Evolutionary conservation across 2,329 filamentous ascomycete genomes (phyloP), one percentile per base, ranked within the genome.

Genomic region (Mycogone perniciosa): DNA sequence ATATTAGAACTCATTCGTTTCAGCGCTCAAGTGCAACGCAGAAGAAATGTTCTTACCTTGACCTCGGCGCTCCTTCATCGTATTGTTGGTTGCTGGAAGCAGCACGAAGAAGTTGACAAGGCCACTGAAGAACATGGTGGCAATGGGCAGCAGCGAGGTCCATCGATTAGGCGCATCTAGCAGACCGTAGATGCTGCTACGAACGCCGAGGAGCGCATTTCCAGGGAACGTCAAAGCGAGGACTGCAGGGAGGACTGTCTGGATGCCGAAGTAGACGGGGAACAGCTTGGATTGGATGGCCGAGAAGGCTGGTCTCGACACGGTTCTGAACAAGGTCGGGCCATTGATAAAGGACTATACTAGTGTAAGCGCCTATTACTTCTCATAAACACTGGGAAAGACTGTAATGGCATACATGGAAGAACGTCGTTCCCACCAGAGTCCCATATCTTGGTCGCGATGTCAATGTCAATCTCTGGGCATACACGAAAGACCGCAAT

Each of bases 191-290:
- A 84, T 48, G 44, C 81, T 70, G 43, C 70, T 69, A 51, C 73
- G 56, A 31, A 77, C 52, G 54, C 81, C 70, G 46, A 73, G 71
- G 51, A 76, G 57, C 44, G 64, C 63, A 60, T 76, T 77, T n/a
- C 80, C 83, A 5, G 90, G 90, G 64, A 89, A 92, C 4, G 92
- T 96, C 50, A 95, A 65, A 20, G 86, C 85, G 13, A 96, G 74
- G 26, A 88, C 63, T 11, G 85, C 67, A 0, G 93, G 89, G 1
- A 92, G 73, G 5, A 78, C 76, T 4, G 89, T 84, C 71, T 97
- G 92, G 51, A 97, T 73, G 42, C 81, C 76, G 67, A 97, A 97
- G 76, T 95, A 99, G 61, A 89, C 77, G 33, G 89, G 89, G 72
- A 96, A 96, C 48, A 91, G 81, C 56, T 81, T 81, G 57, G 82